Base-by-base conservation (phyloP, 371 early-diverging fungal genomes). In the Mortierella sp. region DNA sequence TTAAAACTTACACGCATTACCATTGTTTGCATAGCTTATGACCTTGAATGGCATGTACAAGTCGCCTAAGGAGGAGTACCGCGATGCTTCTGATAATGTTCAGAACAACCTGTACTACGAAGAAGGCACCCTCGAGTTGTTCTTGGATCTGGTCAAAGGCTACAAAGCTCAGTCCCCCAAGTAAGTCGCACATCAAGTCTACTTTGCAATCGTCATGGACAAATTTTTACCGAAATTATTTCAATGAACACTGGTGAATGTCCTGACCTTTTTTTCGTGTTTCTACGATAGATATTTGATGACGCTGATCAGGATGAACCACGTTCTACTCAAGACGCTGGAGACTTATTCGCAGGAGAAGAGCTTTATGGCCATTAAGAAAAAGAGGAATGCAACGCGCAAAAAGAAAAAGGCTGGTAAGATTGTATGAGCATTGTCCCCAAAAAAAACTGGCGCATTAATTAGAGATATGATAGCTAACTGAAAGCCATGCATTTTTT, bases 51-150 rank as follows among this genome's bases (percentile, higher is more conserved):
- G 77, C 7, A 95, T 96, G 95, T 74, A 74, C 24, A 75, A 81
- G 31, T 90, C 92, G 11, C 76, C 84, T 9, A 80, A 90, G 19
- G 90, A 91, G 68, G 92, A 94, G 28, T 90, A 89, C 70, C 87
- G 88, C 0, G 93, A 94, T 11, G 89, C 91, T 0, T 91, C 95
- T 9, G 92, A 91, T 28, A 91, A 92, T 81, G 90, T 95, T 57
- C 96, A 94, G 78, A 91, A 91, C 78, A 95, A 95, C 60, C 76
- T 96, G 38, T 95, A 92, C 74, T 94, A 96, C 74, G 95, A 95
- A 48, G 91, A 93, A 31, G 84, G 91, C 0, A 91, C 91, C 0
- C 80, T 95, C 11, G 95, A 96, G 58, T 55, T 94, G 19, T 87
- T 95, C 72, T 75, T 90, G 28, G 89, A 91, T 6, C 76, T 94